Conservation (phyloP, 768 basidiomycete genomes). For the Lactarius sanguifluus region DNA sequence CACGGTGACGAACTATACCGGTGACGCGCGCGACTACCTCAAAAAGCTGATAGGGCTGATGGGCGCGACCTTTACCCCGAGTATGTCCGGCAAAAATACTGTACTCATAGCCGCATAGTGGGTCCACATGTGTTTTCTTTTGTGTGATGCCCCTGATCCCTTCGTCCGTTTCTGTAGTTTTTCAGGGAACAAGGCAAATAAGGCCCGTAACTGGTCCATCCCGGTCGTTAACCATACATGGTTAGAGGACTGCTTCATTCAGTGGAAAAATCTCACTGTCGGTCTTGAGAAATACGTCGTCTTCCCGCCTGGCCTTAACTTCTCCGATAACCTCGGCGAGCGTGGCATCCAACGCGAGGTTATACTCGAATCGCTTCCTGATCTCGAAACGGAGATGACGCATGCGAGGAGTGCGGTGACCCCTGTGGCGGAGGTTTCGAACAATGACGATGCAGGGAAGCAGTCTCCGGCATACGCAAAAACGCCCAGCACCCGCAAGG, state of each 20-base stretch:
- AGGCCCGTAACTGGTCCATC: slow-evolving; percentile 78
- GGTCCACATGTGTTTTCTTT: slow-evolving; percentile 34
- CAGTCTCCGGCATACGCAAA: slow-evolving; percentile 27
- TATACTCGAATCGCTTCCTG: slow-evolving; percentile 23
- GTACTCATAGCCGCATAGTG: slow-evolving; percentile 84
- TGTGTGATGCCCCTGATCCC: slow-evolving; percentile 5
- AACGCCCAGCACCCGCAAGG: slow-evolving; percentile 29
- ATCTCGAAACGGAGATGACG: slow-evolving; percentile 18
- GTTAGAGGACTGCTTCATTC: slow-evolving; percentile 86
- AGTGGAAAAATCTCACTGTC: slow-evolving; percentile 71
- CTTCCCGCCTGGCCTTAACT: slow-evolving; percentile 70
- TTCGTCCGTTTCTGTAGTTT: slow-evolving; percentile 27
- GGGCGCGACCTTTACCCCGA: slow-evolving; percentile 81
- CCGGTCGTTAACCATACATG: slow-evolving; percentile 87
- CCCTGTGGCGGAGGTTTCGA: background rate
- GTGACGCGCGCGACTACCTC: slow-evolving; percentile 82
- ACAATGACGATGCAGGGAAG: slow-evolving; percentile 1
- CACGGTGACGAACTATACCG: slow-evolving; percentile 87
- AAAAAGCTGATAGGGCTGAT: slow-evolving; percentile 75
- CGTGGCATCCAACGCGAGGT: slow-evolving; percentile 30
- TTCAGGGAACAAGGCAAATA: slow-evolving; percentile 55
- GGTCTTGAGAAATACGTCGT: slow-evolving; percentile 65
- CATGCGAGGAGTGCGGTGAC: background rate
- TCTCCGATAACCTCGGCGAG: slow-evolving; percentile 45
- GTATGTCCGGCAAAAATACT: slow-evolving; percentile 75